Evolutionary conservation across 1,139 yeast species (phyloP), one percentile per base, ranked within the genome.

Genomic region (Kodamaea derodonti): DNA sequence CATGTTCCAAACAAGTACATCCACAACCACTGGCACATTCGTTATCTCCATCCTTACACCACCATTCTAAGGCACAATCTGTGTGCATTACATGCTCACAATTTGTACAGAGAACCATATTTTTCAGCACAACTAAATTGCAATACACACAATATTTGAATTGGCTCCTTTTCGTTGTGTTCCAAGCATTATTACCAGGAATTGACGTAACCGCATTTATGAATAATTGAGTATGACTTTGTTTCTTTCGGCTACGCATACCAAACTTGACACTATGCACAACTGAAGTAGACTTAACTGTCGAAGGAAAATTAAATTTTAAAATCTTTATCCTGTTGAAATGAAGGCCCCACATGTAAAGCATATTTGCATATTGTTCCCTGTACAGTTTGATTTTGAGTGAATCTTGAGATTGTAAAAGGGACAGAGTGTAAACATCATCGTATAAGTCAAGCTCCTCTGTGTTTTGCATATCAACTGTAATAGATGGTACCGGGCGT

Each of bases 11-110:
- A 57, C 96, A 87, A 8, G 56, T 47, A 51, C 97, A 90, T 0
- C 96, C 96, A 61, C 97, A 90, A 0, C 97, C 97, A 39, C 87
- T 76, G 0, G 95, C 83, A 57, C 97, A 90, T 47, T 82, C 87
- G 29, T 49, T 49, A 23, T 50, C 58, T 3, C 66, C 69, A 0
- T 56, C 62, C 12, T 59, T 61, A 11, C 51, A 33, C 90, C 95
- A 88, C 97, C 97, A 90, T 36, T 72, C 72, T 11, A 69, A 60
- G 0, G 95, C 95, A 63, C 97, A 90, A 24, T 69, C 66, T 1
- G 85, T 74, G 52, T 90, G 97, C 45, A 84, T 52, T 1, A 85
- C 65, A 58, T 90, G 97, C 43, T 80, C 84, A 58, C 97, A 90
- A 27, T 63, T 65, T 5, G 76, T 69, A 51, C 97, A 90, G 2